Evolutionary conservation across 2,329 filamentous ascomycete species (phyloP).

Genomic region (Xylaria sp.): DNA sequence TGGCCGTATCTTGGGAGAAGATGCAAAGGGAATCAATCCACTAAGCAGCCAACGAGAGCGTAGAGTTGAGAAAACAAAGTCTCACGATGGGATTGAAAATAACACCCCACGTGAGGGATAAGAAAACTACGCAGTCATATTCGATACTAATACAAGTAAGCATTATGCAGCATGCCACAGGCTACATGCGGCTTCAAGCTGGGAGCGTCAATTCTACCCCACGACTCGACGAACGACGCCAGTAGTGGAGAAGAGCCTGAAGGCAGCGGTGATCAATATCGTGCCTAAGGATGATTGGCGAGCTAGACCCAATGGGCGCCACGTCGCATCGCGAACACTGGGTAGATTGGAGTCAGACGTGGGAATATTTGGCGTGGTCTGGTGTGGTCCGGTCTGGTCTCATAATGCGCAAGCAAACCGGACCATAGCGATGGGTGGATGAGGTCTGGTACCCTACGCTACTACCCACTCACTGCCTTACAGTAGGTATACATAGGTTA

Average conservation of each 20-base stretch:
- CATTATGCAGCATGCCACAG: conserved; percentile 32
- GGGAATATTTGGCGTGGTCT: conserved; percentile 24
- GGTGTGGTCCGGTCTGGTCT: conserved; percentile 18
- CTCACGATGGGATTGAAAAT: conserved; percentile 42
- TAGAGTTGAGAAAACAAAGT: conserved; percentile 39
- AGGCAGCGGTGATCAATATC: conserved; percentile 53
- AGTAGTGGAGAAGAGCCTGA: conserved; percentile 47
- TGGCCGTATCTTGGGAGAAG: conserved; percentile 33
- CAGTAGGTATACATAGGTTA: background rate
- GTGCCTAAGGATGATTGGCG: conserved; percentile 50
- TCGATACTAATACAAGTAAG: conserved; percentile 29
- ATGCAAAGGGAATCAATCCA: conserved; percentile 48
- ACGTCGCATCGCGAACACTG: conserved; percentile 49
- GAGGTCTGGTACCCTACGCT: conserved; percentile 7
- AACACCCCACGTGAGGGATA: conserved; percentile 41
- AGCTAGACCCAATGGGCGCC: conserved; percentile 52
- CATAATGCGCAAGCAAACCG: conserved; percentile 26
- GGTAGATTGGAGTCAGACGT: conserved; percentile 26
- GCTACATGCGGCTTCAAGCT: conserved; percentile 37
- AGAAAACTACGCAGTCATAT: conserved; percentile 39
- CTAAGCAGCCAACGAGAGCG: conserved; percentile 47
- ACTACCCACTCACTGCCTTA: background rate
- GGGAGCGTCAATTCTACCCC: conserved; percentile 41
- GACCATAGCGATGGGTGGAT: conserved; percentile 24
- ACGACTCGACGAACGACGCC: conserved; percentile 42